A percentile compares a stretch with the other conserved stretches of the same genome.
These are phyloP conservation scores for Xanthoconium purpureum DNA, from an alignment of 768 basidiomycete genomes.

Conservation along the genomic window DNA sequence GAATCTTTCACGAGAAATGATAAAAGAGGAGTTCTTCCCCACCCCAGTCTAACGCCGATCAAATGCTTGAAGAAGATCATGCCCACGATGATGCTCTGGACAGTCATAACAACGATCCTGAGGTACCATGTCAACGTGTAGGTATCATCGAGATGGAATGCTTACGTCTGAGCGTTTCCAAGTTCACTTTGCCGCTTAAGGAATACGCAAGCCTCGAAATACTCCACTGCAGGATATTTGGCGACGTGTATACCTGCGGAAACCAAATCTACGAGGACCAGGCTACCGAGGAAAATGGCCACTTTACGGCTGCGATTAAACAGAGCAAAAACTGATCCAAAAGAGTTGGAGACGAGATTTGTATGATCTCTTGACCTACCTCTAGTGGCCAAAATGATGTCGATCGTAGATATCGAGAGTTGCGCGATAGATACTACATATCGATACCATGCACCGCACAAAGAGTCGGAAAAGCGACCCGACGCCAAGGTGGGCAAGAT, in stretches of 20 bases:
- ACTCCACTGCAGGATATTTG: background rate
- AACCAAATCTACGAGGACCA: slow-evolving; percentile 22
- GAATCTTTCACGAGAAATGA: slow-evolving; percentile 45
- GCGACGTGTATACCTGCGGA: slow-evolving; percentile 19
- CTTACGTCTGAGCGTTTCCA: slow-evolving; percentile 15
- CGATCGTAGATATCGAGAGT: slow-evolving; percentile 16
- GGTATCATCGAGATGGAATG: background rate
- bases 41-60: slow-evolving; percentile 33
- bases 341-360: background rate
- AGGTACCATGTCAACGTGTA: background rate
- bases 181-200: background rate
- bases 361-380: slow-evolving; percentile 14
- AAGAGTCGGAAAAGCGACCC: background rate
- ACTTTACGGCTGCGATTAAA: slow-evolving; percentile 37
- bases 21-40: slow-evolving; percentile 42
- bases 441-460: slow-evolving; percentile 14
- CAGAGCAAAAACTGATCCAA: slow-evolving; percentile 16
- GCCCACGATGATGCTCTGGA: slow-evolving; percentile 39
- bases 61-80: slow-evolving; percentile 39
- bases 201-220: slow-evolving; percentile 27
- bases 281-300: slow-evolving; percentile 10
- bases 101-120: slow-evolving; percentile 20
- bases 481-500: slow-evolving; percentile 11
- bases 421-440: background rate
- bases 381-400: slow-evolving; percentile 24